phyloP scores from a whole-genome alignment of 1,284 basidiomycete species.

The Irpex lacteus region DNA sequence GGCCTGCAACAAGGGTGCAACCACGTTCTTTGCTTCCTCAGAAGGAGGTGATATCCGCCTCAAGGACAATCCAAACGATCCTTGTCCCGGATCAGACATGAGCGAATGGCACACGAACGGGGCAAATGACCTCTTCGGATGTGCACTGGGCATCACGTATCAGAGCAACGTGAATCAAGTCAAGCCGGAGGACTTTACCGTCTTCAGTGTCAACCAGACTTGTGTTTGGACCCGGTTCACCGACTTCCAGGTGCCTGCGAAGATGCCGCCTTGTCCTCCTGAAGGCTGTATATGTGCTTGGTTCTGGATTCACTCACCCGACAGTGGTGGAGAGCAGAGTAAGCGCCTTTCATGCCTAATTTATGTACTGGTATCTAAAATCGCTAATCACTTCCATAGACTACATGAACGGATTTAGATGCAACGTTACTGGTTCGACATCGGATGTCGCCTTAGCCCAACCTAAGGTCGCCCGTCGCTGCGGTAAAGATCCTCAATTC shows the following conservation, averaged over 20 bases:
- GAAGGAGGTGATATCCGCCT: conserved; percentile 50
- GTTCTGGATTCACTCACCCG: conserved; percentile 69
- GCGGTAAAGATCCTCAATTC: conserved; percentile 29
- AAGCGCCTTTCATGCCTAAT: conserved; percentile 7
- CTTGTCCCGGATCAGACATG: conserved; percentile 47
- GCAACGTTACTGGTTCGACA: conserved; percentile 57
- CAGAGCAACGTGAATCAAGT: conserved; percentile 55
- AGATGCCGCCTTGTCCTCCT: conserved; percentile 67
- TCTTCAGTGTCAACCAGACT: conserved; percentile 74
- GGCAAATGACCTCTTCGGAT: conserved; percentile 57
- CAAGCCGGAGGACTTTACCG: conserved; percentile 63
- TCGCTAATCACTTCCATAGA: conserved; percentile 29
- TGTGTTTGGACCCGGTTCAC: conserved; percentile 71
- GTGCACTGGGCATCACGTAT: conserved; percentile 72
- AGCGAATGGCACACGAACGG: conserved; percentile 55
- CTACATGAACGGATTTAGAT: conserved; percentile 80
- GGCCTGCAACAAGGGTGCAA: conserved; percentile 58
- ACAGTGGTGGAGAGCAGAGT: conserved; percentile 47
- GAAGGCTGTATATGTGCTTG: conserved; percentile 69
- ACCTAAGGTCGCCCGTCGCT: conserved; percentile 29
- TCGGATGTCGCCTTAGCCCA: conserved; percentile 45
- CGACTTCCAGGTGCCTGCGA: conserved; percentile 63
- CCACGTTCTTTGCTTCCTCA: conserved; percentile 49
- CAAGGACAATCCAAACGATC: conserved; percentile 40
- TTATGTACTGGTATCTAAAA: too few relatives aligned